Base-by-base conservation (phyloP, 345 rosid species). In the Gossypium raimondii region DNA sequence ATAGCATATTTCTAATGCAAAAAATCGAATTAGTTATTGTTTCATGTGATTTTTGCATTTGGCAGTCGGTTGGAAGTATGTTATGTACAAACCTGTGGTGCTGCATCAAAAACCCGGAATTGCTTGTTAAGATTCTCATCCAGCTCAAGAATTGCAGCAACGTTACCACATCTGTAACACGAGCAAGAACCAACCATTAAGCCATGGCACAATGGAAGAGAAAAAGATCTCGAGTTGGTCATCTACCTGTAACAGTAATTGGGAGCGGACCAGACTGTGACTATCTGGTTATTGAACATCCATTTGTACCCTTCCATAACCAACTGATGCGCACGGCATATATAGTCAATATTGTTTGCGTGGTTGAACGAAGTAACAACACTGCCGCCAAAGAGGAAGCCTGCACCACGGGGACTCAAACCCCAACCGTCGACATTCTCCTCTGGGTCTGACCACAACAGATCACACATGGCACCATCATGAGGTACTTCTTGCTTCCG, bases 401-500 rank as follows among this genome's bases (percentile, higher is more conserved):
- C 95, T 10, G 97, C 99, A 80, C 99, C 99, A 62, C 94, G 93
- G 1, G 99, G 98, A 77, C 98, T 95, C 89, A 93, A 80, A 55
- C 99, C 97, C 99, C 99, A 95, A 61, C 94, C 97, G 73, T 93
- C 99, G 52, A 95, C 94, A 48, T 48, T 87, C 77, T 95, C 98
- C 84, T 93, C 99, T 71, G 99, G 99, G 81, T 95, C 99, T 62
- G 98, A 95, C 98, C 99, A 95, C 45, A 95, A 78, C 72, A 95
- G 93, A 74, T 95, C 99, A 82, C 98, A 95, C 99, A 95, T 95
- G 80, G 92, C 97, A 71, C 99, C 99, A 80, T 95, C 98, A 76
- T 93, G 99, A 78, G 99, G 99, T 47, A 95, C 98, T 87, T 95
- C 99, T 88, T 95, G 98, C 83, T 95, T 95, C 75, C 94, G 86